phyloP scores from a whole-genome alignment of 345 rosid species.

The Theobroma cacao region DNA sequence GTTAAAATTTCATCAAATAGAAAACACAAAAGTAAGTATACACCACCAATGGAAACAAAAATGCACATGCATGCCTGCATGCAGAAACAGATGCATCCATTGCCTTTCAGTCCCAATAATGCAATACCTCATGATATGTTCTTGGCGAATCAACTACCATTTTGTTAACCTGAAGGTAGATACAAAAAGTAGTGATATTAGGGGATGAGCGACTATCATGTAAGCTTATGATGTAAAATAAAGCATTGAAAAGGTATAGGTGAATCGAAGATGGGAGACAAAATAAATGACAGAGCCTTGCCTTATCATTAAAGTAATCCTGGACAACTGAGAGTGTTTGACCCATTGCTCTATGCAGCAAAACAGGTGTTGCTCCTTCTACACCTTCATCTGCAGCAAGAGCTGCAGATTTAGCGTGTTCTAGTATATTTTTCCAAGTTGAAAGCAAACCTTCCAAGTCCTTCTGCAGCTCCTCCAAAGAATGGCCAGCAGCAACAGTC shows the following conservation, averaged over 20 bases:
- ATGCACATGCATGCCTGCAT: neutral
- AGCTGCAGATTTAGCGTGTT: slow-evolving; percentile 89
- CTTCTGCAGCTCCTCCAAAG: slow-evolving; percentile 81
- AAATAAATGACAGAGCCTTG: slow-evolving; percentile 12
- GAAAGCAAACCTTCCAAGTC: slow-evolving; percentile 84
- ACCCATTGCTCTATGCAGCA: slow-evolving; percentile 94
- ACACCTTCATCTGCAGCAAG: slow-evolving; percentile 98
- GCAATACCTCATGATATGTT: slow-evolving; percentile 88
- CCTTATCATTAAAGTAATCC: slow-evolving; percentile 91
- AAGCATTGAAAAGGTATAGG: slow-evolving; percentile 2
- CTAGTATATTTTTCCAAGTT: slow-evolving; percentile 81
- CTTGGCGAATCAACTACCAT: slow-evolving; percentile 94
- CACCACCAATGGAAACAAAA: neutral
- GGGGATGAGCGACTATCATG: slow-evolving; percentile 9
- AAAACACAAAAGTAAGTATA: neutral
- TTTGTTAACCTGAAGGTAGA: slow-evolving; percentile 64
- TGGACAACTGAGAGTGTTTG: slow-evolving; percentile 96
- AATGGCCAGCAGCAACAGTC: slow-evolving; percentile 92
- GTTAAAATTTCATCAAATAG: neutral
- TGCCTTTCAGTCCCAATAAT: slow-evolving; percentile 4
- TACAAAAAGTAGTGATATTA: slow-evolving; percentile 10
- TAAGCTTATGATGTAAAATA: slow-evolving; percentile 7
- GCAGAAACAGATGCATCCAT: slow-evolving; percentile 1
- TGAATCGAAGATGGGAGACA: slow-evolving; percentile 1
- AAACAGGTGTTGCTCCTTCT: slow-evolving; percentile 83